Conservation (phyloP, 305 asterid genomes). For the Fraxinus baroniana region DNA sequence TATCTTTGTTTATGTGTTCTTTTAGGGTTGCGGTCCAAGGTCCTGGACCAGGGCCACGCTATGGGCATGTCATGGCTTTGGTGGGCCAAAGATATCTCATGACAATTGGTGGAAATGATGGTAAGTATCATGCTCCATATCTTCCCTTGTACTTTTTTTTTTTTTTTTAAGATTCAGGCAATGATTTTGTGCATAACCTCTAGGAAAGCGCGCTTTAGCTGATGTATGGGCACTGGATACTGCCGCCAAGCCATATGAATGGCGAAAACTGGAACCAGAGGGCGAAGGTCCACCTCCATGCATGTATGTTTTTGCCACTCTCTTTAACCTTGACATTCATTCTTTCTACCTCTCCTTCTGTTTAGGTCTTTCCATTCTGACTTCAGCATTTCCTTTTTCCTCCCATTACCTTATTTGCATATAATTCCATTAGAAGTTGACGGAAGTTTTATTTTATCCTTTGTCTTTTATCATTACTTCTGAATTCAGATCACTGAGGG, state of each 20-base stretch:
- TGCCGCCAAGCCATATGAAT: conserved; percentile 65
- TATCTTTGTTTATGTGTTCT: neutral
- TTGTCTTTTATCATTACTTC: neutral
- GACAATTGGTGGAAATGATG: conserved; percentile 99
- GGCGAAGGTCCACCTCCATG: conserved; percentile 99
- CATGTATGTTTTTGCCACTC: conserved; percentile 54
- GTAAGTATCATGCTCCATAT: conserved; percentile 42
- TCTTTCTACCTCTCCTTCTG: neutral
- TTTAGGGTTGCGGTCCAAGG: conserved; percentile 98
- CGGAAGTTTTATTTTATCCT: neutral
- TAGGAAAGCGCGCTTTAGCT: conserved; percentile 96
- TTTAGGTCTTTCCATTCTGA: neutral
- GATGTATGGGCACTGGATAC: conserved; percentile 75
- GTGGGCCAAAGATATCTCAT: conserved; percentile 99
- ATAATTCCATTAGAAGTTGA: neutral
- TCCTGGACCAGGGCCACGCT: conserved; percentile 99
- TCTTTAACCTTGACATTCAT: neutral
- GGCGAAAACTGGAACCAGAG: conserved; percentile 62
- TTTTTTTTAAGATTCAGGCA: conserved; percentile 6
- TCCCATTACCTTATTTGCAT: neutral
- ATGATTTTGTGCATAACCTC: conserved; percentile 28
- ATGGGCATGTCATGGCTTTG: conserved; percentile 99
- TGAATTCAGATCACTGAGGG: neutral
- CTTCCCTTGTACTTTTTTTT: conserved; percentile 6
- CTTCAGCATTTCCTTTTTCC: neutral